A percentile compares a stretch with the other conserved stretches of the same genome.
Evolutionary conservation across 768 basidiomycete species (phyloP).

Genomic region (Naganishia kalamii): DNA sequence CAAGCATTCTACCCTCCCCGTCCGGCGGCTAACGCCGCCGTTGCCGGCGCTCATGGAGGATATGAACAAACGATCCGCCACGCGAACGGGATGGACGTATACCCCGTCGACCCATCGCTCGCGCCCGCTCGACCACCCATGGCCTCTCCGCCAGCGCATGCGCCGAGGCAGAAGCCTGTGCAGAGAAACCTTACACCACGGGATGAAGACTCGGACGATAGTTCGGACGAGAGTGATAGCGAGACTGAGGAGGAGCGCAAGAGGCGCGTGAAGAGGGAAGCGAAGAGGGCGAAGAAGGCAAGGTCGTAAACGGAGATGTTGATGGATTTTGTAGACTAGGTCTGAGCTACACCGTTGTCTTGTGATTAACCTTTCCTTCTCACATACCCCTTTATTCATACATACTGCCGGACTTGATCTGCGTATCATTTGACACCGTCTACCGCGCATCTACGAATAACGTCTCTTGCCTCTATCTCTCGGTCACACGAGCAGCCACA

Average conservation of each 20-base stretch:
- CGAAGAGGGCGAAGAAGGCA: not conserved
- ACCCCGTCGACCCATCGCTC: not conserved
- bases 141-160: not conserved
- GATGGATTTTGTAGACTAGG: too few species aligned
- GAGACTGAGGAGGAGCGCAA: not conserved
- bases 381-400: too few species aligned
- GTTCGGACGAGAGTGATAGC: not conserved
- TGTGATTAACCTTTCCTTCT: too few species aligned
- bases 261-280: not conserved
- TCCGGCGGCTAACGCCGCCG: not conserved
- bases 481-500: too few species aligned
- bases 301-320: too few species aligned
- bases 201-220: not conserved
- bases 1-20: not conserved
- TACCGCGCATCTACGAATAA: too few species aligned
- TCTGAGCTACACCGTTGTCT: too few species aligned
- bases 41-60: not conserved
- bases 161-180: not conserved
- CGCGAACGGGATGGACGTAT: not conserved
- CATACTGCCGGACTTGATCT: too few species aligned
- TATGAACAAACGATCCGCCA: not conserved
- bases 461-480: too few species aligned
- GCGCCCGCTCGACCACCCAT: not conserved
- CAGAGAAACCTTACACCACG: not conserved
- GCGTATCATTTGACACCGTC: too few species aligned